Conservation (phyloP, 164 flowering plant species). For the Akebia trifoliata region DNA sequence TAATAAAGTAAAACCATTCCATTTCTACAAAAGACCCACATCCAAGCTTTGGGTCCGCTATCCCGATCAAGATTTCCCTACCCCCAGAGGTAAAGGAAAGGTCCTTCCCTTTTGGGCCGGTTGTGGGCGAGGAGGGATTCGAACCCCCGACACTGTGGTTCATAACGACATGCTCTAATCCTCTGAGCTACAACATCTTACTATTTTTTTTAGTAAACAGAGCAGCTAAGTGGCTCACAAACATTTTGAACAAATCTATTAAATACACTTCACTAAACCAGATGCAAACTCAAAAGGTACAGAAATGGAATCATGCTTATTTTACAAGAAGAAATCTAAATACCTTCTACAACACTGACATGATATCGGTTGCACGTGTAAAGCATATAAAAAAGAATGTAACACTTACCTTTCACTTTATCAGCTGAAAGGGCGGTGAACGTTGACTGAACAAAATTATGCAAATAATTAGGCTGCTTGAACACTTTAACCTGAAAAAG, state of each 20-base stretch:
- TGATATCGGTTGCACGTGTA: not conserved
- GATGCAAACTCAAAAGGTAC: not conserved
- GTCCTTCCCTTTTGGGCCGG: no score
- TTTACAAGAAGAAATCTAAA: not conserved
- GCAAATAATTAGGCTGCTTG: conserved; percentile 70
- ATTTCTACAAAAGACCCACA: no score
- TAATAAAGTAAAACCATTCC: no score
- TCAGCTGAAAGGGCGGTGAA: conserved; percentile 77
- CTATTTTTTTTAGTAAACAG: no score
- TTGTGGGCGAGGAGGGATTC: no score
- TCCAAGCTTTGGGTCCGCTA: no score
- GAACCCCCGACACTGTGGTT: no score
- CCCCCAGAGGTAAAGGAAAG: no score
- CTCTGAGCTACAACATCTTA: no score
- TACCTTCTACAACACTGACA: not conserved
- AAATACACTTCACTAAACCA: not conserved
- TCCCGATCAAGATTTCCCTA: no score
- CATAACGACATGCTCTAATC: no score
- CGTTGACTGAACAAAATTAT: conserved; percentile 91
- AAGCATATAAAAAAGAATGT: not conserved
- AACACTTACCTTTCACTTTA: conserved; percentile 62
- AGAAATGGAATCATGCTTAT: not conserved
- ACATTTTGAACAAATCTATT: not conserved
- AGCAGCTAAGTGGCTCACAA: not conserved
- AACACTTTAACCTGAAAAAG: conserved; percentile 86